Base-by-base conservation (phyloP, 2,329 filamentous ascomycete genomes). In the Trichoderma sp. region DNA sequence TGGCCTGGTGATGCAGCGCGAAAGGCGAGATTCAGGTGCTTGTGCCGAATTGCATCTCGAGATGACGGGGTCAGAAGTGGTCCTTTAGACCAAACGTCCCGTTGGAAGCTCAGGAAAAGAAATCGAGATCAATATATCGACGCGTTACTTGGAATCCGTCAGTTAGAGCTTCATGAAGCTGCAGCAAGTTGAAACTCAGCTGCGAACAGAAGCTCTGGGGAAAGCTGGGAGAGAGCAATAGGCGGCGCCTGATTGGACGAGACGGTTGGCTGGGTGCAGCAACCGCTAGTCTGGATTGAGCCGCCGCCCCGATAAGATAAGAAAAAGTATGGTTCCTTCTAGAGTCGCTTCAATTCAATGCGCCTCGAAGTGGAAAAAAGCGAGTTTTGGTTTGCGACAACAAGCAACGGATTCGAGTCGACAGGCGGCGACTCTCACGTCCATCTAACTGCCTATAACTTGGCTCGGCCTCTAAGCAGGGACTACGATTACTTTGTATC, bases 161-260 rank as follows among this genome's bases (percentile, higher is more conserved):
- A 41, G 19, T 17, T 41, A n/a, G n/a, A 39, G 34, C 34, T 39
- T 39, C 34, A 39, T 39, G 30, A 10, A 34, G 30, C 30, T 34
- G 30, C 50, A 34, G 59, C 50, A 43, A 43, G 17, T 24, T 43
- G 30, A 19, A 48, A 39, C 48, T 52, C 3, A 24, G 44, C 60
- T 24, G 28, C 39, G 15, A 55, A 17, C 41, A 55, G 50, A 19
- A 55, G 26, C 56, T 59, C 34, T 39, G 45, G 43, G 57, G 51
- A 34, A 24, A 50, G 34, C 21, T 55, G 48, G 14, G 39, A 43
- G 47, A 57, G 15, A 59, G 62, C 54, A 52, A 48, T 52, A 52
- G 43, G 21, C 45, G 24, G n/a, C 43, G 17, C 48, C 26, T 64
- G 55, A 64, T 64, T 64, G 62, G 62, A n/a, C 39, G 52, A 55